Percentiles rank a stretch among this genome's conserved stretches.
Conservation (phyloP, 108 stramenopile species). For the Pelagomonas calceolata region DNA sequence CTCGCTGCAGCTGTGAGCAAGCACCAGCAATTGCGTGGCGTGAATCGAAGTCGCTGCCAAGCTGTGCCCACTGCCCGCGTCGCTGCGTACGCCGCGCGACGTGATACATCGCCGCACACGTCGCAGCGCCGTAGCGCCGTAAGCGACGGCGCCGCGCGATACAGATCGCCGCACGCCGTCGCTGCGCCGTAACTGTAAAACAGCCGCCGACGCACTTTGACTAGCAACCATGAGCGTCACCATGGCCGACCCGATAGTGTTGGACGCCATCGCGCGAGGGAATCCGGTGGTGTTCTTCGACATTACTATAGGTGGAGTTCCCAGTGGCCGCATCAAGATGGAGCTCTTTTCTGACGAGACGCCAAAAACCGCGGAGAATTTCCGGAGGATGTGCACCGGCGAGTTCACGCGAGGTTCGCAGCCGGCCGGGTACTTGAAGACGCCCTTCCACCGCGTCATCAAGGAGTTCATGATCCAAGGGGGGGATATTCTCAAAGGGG, state of each 20-base stretch:
- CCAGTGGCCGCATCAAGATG: constrained; percentile 83
- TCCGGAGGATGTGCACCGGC: constrained; percentile 72
- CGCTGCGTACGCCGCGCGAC: no score
- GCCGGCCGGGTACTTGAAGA: constrained; percentile 80
- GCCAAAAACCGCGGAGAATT: constrained; percentile 87
- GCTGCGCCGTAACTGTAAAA: no score
- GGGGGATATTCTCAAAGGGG: constrained; percentile 81
- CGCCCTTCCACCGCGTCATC: constrained; percentile 85
- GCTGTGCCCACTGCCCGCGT: no score
- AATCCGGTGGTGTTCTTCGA: constrained; percentile 93
- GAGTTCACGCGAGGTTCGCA: constrained; percentile 48
- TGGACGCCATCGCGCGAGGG: constrained; percentile 21
- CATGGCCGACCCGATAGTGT: neutral
- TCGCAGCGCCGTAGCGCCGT: no score
- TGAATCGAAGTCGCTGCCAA: no score
- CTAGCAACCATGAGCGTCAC: no score
- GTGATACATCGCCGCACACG: no score
- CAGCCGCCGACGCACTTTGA: no score
- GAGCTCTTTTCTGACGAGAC: constrained; percentile 80
- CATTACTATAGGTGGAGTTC: constrained; percentile 68
- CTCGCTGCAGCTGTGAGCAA: no score
- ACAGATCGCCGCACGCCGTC: no score
- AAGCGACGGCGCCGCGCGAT: no score
- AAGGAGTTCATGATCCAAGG: constrained; percentile 83
- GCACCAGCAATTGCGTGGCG: no score